Evolutionary conservation across 306 rosid species (phyloP).

Genomic region (Dicorynia guianensis): DNA sequence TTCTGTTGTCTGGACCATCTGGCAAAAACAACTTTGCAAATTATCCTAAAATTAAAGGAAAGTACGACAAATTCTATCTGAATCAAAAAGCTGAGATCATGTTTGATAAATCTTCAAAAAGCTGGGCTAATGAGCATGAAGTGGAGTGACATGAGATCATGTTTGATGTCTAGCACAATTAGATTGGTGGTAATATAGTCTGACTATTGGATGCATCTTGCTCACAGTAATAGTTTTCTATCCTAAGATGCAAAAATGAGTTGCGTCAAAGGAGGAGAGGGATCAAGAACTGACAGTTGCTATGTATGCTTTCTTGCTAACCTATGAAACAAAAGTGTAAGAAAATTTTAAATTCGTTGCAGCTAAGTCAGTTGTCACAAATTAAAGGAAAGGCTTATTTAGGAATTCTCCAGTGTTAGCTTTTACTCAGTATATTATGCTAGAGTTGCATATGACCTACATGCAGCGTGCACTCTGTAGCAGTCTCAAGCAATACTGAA

Average conservation of each 20-base stretch:
- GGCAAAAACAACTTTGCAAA: background rate
- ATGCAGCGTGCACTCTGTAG: background rate
- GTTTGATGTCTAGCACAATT: too few species aligned
- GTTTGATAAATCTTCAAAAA: constrained; percentile 8
- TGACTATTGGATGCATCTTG: constrained; percentile 29
- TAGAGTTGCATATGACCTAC: background rate
- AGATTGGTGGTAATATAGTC: background rate
- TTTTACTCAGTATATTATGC: background rate
- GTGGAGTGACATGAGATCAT: constrained; percentile 8
- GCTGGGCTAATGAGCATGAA: constrained; percentile 32
- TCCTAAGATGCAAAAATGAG: constrained; percentile 17
- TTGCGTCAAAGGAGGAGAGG: background rate
- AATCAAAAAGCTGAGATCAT: constrained; percentile 64
- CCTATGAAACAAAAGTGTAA: background rate
- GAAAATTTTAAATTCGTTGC: background rate
- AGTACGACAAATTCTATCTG: constrained; percentile 53
- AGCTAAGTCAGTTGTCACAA: background rate
- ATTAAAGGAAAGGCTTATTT: background rate
- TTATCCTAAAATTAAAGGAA: constrained; percentile 9
- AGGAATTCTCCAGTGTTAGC: background rate
- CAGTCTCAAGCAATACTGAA: constrained; percentile 1
- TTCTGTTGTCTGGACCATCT: constrained; percentile 12
- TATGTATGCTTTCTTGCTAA: background rate
- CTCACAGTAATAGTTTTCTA: constrained; percentile 7
- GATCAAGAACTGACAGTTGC: background rate